A percentile compares a stretch with the other conserved stretches of the same genome.
These are phyloP conservation scores for Croton setiger DNA, from an alignment of 441 rosid species.

Conservation along the genomic window DNA sequence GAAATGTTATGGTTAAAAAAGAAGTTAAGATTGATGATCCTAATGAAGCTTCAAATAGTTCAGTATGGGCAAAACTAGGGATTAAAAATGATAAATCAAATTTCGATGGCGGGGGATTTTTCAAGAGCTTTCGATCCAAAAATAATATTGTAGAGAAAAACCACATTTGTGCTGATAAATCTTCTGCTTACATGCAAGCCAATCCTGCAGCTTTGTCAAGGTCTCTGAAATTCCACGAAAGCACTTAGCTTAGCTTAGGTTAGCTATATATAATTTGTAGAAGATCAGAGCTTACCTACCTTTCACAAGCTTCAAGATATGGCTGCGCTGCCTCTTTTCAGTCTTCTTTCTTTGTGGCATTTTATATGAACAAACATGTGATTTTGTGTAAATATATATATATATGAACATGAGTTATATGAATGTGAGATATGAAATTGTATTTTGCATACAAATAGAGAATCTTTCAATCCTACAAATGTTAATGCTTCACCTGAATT, in stretches of 20 bases:
- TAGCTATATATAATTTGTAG: slow-evolving; percentile 3
- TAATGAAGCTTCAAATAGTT: slow-evolving; percentile 46
- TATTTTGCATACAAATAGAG: slow-evolving; percentile 4
- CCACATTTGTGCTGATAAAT: slow-evolving; percentile 18
- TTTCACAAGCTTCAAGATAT: neutral
- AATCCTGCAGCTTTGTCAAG: slow-evolving; percentile 62
- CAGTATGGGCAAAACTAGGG: slow-evolving; percentile 46
- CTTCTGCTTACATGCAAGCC: slow-evolving; percentile 34
- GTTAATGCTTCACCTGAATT: neutral
- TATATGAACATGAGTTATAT: neutral
- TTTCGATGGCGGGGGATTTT: slow-evolving; percentile 21
- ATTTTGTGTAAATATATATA: slow-evolving; percentile 13
- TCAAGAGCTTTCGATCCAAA: slow-evolving; percentile 29
- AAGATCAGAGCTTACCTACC: neutral
- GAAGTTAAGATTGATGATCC: slow-evolving; percentile 47
- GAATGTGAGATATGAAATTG: slow-evolving; percentile 9
- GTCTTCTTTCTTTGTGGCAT: slow-evolving; percentile 5
- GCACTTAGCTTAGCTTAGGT: slow-evolving; percentile 22
- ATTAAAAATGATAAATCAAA: slow-evolving; percentile 31
- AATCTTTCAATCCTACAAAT: slow-evolving; percentile 12
- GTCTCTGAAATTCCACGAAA: slow-evolving; percentile 56
- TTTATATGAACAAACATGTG: neutral
- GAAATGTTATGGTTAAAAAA: slow-evolving; percentile 37
- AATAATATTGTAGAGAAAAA: slow-evolving; percentile 18
- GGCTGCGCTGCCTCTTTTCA: neutral